Conservation (phyloP, 129 eudicot genomes). For the Pulicaria dysenterica region DNA sequence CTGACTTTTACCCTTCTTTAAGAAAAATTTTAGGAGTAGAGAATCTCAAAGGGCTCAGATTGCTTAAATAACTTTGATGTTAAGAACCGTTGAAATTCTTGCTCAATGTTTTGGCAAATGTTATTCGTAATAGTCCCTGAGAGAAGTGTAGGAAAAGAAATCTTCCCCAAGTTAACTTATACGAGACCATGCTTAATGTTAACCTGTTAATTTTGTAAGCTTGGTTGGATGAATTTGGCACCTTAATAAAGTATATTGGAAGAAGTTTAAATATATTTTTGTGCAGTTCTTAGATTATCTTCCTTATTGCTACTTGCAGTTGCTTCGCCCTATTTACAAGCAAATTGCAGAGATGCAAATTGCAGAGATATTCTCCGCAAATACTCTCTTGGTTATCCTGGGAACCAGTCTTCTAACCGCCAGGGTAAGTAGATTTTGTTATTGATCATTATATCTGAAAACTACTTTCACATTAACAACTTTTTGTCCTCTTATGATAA, state of each 20-base stretch:
- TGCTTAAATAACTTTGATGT: neutral
- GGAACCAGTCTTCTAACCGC: conserved; percentile 99
- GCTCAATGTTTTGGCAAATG: neutral
- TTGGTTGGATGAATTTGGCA: conserved; percentile 6
- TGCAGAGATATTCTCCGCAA: conserved; percentile 98
- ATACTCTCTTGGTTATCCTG: conserved; percentile 90
- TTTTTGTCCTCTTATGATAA: neutral
- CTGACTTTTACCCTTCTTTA: conserved; percentile 16
- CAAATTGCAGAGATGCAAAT: conserved; percentile 97
- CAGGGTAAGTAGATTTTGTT: conserved; percentile 58
- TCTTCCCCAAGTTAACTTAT: too few relatives aligned
- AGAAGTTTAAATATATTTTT: conserved; percentile 15
- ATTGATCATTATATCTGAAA: conserved; percentile 10
- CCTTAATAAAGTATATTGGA: neutral
- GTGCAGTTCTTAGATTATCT: neutral
- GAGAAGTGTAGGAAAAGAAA: too few relatives aligned
- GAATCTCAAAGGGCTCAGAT: neutral
- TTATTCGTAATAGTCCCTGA: too few relatives aligned
- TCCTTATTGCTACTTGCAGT: conserved; percentile 50
- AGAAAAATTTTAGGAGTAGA: neutral
- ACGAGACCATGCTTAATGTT: too few relatives aligned
- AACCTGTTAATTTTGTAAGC: neutral
- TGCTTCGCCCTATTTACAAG: conserved; percentile 95
- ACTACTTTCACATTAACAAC: neutral
- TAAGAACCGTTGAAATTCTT: neutral